Base-by-base conservation (phyloP, 148 eudicot genomes). In the Nyssa sinensis region DNA sequence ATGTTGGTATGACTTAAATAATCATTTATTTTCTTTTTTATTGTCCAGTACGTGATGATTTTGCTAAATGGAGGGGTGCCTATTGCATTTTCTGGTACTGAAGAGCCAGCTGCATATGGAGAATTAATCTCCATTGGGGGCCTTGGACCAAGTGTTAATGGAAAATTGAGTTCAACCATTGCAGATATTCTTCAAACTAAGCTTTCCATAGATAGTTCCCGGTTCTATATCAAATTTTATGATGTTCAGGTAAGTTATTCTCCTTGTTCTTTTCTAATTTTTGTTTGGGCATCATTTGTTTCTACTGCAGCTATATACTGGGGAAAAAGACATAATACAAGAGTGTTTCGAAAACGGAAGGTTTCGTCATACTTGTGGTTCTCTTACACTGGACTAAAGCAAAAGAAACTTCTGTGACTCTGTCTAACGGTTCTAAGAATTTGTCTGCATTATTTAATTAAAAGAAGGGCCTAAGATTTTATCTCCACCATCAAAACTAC, bases 81-180 rank as follows among this genome's bases (percentile, higher is more conserved):
- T 9, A 78, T 95, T 27, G 86, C 96, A 19, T 95, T 92, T 82
- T 94, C 89, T 28, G 99, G 96, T 33, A 92, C 99, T 0, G 99
- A 95, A 81, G 97, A 90, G 81, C 87, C 97, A 29, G 90, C 97
- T 49, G 99, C 99, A 44, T 95, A 95, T 64, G 97, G 87, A 60
- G 98, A 95, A 78, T 72, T 95, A 77, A 79, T 92, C 74, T 95
- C 98, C 72, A 89, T 95, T 49, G 96, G 97, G 8, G 98, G 96
- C 9, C 93, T 92, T 51, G 86, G 76, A 44, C 93, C 92, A 3
- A 83, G 85, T 81, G 97, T 89, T 62, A 95, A 90, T 81, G 97
- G 84, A 16, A 92, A 89, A 70, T 69, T 95, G 34, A 87, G 94
- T 75, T 87, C 97, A 58, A 86, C 96, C 11, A 79, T 95, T 57